phyloP scores from a whole-genome alignment of 1,139 yeast genomes.

The Scheffersomyces stambukii region DNA sequence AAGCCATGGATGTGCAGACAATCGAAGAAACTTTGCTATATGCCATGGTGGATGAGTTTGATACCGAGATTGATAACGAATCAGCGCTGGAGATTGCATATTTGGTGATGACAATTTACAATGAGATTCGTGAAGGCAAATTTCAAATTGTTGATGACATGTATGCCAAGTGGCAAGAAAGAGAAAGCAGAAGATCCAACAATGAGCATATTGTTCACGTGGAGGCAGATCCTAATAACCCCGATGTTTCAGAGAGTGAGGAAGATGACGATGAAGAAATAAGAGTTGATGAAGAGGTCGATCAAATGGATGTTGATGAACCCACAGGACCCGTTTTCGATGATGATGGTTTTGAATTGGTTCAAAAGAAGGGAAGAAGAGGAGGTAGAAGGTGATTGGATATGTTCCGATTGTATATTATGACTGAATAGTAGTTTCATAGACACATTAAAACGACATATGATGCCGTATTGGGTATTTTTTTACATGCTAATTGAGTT shows the following conservation, averaged over 20 bases:
- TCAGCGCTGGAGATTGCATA: slow-evolving; percentile 75
- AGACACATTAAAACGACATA: slow-evolving; percentile 1
- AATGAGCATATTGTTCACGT: slow-evolving; percentile 30
- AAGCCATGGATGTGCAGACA: slow-evolving; percentile 65
- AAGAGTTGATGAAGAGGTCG: slow-evolving; percentile 32
- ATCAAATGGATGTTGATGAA: slow-evolving; percentile 33
- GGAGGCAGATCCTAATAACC: slow-evolving; percentile 57
- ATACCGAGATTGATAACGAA: slow-evolving; percentile 82
- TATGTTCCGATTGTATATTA: neutral
- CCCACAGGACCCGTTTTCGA: slow-evolving; percentile 65
- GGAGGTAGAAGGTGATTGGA: slow-evolving; percentile 15
- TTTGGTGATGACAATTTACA: slow-evolving; percentile 60
- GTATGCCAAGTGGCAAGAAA: slow-evolving; percentile 56
- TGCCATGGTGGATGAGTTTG: slow-evolving; percentile 95
- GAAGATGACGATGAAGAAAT: slow-evolving; percentile 40
- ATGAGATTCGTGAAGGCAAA: slow-evolving; percentile 52
- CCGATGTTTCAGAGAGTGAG: slow-evolving; percentile 46
- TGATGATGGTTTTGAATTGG: slow-evolving; percentile 91
- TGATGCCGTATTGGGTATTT: neutral
- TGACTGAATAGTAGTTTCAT: neutral
- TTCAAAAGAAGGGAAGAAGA: slow-evolving; percentile 59
- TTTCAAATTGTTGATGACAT: slow-evolving; percentile 55
- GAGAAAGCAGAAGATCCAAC: slow-evolving; percentile 33
- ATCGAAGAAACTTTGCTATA: slow-evolving; percentile 82
- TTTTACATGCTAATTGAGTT: slow-evolving; percentile 30